These are phyloP conservation scores for Sphaerulina populicola DNA, from an alignment of 2,329 filamentous ascomycete species.

Conservation along the genomic window DNA sequence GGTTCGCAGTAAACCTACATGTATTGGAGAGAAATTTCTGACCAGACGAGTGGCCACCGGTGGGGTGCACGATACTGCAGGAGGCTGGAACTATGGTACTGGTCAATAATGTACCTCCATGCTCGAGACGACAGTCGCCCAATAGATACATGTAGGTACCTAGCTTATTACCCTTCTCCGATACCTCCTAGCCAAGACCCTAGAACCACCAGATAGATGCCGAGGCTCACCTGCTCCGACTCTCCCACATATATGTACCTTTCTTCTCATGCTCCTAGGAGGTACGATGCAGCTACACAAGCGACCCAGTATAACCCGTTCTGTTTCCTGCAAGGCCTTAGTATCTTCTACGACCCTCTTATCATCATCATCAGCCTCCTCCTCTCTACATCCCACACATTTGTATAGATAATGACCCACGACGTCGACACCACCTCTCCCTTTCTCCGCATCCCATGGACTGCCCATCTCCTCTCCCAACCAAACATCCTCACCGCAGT, in stretches of 20 bases:
- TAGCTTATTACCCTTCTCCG: not conserved
- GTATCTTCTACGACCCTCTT: not conserved
- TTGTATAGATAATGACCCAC: conserved; percentile 12
- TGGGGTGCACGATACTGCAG: too few species aligned
- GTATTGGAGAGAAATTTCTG: too few species aligned
- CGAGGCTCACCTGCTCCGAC: not conserved
- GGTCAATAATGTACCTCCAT: too few species aligned
- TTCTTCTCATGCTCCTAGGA: not conserved
- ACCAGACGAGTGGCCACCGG: too few species aligned
- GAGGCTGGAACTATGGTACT: too few species aligned
- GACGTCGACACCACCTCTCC: conserved; percentile 22
- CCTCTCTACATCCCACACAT: not conserved
- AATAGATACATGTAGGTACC: too few species aligned
- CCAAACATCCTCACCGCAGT: conserved; percentile 36
- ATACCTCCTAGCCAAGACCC: not conserved
- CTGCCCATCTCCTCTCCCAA: conserved; percentile 22
- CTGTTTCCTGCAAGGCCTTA: not conserved
- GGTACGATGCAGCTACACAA: not conserved
- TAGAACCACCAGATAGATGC: not conserved
- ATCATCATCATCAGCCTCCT: not conserved
- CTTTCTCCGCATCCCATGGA: conserved; percentile 31
- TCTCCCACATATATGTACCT: not conserved
- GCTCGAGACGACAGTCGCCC: too few species aligned
- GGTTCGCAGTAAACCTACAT: not conserved
- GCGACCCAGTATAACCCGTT: not conserved